Percentiles rank a stretch among this genome's conserved stretches.
These are phyloP conservation scores for Akanthomyces uredinophilus DNA, from an alignment of 2,329 filamentous ascomycete species.

Conservation along the genomic window DNA sequence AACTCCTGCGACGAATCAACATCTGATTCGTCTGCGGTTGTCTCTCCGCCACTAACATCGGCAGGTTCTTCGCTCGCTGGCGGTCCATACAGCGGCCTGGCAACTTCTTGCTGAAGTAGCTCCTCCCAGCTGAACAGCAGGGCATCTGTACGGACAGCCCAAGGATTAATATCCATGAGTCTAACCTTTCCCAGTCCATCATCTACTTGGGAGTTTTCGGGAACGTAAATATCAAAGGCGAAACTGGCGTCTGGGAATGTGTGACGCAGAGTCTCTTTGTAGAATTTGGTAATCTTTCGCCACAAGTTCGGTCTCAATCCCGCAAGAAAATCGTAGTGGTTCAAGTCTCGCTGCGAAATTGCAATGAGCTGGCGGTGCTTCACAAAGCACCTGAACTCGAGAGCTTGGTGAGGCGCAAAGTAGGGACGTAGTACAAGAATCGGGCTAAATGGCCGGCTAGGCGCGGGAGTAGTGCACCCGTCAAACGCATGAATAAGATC, in stretches of 20 bases:
- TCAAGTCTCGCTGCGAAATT: conserved; percentile 83
- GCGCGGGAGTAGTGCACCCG: conserved; percentile 45
- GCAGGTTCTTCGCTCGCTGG: conserved; percentile 25
- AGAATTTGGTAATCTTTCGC: conserved; percentile 69
- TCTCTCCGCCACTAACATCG: conserved; percentile 33
- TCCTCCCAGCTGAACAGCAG: conserved; percentile 88
- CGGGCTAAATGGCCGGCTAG: conserved; percentile 55
- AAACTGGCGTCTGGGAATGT: conserved; percentile 83
- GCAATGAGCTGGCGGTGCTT: conserved; percentile 74
- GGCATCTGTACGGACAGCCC: conserved; percentile 84
- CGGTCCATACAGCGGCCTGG: conserved; percentile 50
- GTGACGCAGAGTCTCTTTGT: conserved; percentile 64
- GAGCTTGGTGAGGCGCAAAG: conserved; percentile 79
- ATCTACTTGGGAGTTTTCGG: conserved; percentile 51
- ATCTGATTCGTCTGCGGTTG: conserved; percentile 34
- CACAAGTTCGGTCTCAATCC: conserved; percentile 60
- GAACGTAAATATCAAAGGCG: conserved; percentile 88
- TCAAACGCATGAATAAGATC: conserved; percentile 93
- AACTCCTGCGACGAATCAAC: conserved; percentile 41
- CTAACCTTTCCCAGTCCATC: conserved; percentile 68
- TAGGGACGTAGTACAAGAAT: conserved; percentile 83
- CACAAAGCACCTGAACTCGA: conserved; percentile 96
- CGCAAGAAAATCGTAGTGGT: conserved; percentile 78
- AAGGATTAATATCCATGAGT: conserved; percentile 92
- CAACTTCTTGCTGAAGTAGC: conserved; percentile 66